Conservation (phyloP, 2,329 filamentous ascomycete genomes). For the Pseudogymnoascus verrucosus region DNA sequence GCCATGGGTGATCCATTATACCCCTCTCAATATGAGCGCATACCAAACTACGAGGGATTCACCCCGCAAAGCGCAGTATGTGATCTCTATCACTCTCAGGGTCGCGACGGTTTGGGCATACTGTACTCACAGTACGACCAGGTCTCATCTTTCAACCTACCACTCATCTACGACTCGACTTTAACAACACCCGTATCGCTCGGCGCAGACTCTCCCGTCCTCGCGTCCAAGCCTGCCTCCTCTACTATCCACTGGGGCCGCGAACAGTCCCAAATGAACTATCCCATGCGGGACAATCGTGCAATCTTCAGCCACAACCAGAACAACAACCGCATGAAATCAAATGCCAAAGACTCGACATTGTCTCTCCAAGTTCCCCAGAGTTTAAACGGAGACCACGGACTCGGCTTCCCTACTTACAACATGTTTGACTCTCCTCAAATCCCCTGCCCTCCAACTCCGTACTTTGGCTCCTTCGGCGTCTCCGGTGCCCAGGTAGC, state of each 20-base stretch:
- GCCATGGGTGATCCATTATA: neutral
- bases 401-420: neutral
- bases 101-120: neutral
- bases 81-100: neutral
- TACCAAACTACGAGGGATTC: neutral
- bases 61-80: neutral
- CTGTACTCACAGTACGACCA: neutral
- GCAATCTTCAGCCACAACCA: neutral
- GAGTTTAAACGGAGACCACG: neutral
- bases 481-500: constrained; percentile 17
- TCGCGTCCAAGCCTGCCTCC: neutral
- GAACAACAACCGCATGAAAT: neutral
- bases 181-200: constrained; percentile 23
- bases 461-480: constrained; percentile 21
- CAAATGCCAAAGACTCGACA: neutral
- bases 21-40: neutral
- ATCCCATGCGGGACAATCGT: neutral
- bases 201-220: constrained; percentile 17
- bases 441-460: constrained; percentile 7
- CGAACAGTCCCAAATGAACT: neutral
- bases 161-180: constrained; percentile 20
- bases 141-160: constrained; percentile 15
- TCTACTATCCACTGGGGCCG: neutral
- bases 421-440: neutral
- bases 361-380: neutral